Conservation (phyloP, 805 yeast species). For the Yueomyces sinensis region DNA sequence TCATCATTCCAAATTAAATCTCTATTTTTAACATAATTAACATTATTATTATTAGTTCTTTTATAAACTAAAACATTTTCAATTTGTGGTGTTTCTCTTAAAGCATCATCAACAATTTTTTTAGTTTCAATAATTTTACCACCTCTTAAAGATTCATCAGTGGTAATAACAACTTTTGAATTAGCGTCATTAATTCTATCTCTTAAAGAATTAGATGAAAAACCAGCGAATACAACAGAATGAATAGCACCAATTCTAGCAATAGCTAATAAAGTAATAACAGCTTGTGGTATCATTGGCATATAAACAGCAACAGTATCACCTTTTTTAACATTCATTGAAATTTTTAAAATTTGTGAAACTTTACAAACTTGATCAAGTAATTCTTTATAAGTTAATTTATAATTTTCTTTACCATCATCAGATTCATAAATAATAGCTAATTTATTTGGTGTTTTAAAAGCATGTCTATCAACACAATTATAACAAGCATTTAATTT, state of each 20-base stretch:
- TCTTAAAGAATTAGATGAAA: slow-evolving; percentile 80
- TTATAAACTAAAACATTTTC: slow-evolving; percentile 75
- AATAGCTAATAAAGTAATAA: slow-evolving; percentile 87
- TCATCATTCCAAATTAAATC: slow-evolving; percentile 97
- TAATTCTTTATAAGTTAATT: slow-evolving; percentile 75
- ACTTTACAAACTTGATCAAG: slow-evolving; percentile 73
- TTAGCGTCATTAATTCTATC: slow-evolving; percentile 87
- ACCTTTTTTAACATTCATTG: slow-evolving; percentile 83
- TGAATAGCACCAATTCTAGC: slow-evolving; percentile 92
- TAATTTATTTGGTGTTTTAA: slow-evolving; percentile 69
- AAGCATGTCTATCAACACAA: slow-evolving; percentile 92
- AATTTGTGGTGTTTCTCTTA: slow-evolving; percentile 58
- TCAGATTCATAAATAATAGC: slow-evolving; percentile 92
- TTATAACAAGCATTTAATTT: slow-evolving; percentile 86
- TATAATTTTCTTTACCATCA: slow-evolving; percentile 60
- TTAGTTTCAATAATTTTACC: slow-evolving; percentile 87
- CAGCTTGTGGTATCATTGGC: slow-evolving; percentile 97
- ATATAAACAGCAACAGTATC: slow-evolving; percentile 93
- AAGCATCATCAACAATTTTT: slow-evolving; percentile 90
- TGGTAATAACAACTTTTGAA: slow-evolving; percentile 77
- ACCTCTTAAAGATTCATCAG: slow-evolving; percentile 93
- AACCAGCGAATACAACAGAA: slow-evolving; percentile 94
- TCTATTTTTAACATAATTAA: slow-evolving; percentile 65
- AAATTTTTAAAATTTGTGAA: slow-evolving; percentile 67
- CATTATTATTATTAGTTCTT: slow-evolving; percentile 68